Percentiles rank a stretch among this genome's conserved stretches.
Evolutionary conservation across 768 basidiomycete genomes (phyloP).

Genomic region (Lentinula lateritia): DNA sequence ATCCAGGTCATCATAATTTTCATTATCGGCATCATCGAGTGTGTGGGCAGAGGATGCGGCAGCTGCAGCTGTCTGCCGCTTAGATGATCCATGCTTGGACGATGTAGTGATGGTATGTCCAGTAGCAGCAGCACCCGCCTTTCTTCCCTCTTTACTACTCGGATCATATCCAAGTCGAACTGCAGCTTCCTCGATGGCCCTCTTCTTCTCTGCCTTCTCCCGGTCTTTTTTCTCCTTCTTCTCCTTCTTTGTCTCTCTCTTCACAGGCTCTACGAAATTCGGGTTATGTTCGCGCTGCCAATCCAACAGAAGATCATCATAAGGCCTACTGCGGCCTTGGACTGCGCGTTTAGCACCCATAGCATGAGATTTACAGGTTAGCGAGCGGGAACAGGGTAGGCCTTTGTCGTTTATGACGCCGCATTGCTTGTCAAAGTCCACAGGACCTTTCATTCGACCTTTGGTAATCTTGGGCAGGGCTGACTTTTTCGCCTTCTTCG

Average conservation of each 20-base stretch:
- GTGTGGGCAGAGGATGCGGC: constrained; percentile 43
- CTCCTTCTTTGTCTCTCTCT: constrained; percentile 81
- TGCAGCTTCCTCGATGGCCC: constrained; percentile 63
- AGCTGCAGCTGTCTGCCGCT: constrained; percentile 31
- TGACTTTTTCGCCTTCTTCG: constrained; percentile 66
- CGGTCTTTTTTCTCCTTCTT: constrained; percentile 79
- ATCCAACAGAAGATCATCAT: constrained; percentile 84
- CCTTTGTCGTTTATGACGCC: constrained; percentile 97
- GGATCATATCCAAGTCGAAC: constrained; percentile 53
- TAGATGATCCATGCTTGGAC: neutral
- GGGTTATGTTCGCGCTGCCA: constrained; percentile 89
- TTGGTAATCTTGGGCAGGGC: constrained; percentile 70
- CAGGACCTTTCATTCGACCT: constrained; percentile 77
- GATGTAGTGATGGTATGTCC: neutral
- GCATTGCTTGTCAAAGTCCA: constrained; percentile 89
- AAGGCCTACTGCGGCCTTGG: constrained; percentile 73
- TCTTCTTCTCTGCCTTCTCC: constrained; percentile 81
- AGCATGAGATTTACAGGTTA: constrained; percentile 97
- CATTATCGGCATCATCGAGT: constrained; percentile 52
- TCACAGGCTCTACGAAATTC: constrained; percentile 84
- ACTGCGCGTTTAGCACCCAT: constrained; percentile 97
- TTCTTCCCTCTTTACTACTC: constrained; percentile 63
- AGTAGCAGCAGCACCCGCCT: constrained; percentile 27
- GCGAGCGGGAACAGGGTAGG: constrained; percentile 86
- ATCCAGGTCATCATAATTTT: constrained; percentile 75